Conservation (phyloP, 1,139 yeast species). For the Arxiozyma heterogenica region DNA sequence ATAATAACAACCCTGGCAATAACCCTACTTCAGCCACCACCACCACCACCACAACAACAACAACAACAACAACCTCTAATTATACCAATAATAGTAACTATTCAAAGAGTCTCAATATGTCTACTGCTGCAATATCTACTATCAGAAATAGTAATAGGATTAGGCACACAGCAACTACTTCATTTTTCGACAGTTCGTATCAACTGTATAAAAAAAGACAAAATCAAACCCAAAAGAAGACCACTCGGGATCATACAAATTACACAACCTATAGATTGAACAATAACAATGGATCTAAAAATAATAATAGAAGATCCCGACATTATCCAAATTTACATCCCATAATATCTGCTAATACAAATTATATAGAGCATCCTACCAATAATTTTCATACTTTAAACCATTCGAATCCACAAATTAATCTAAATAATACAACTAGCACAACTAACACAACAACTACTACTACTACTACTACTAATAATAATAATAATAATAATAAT, state of each 20-base stretch:
- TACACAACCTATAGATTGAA: not conserved
- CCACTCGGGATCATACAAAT: not conserved
- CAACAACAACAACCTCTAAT: too few species aligned
- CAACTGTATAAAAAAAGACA: conserved; percentile 24
- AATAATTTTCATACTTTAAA: not conserved
- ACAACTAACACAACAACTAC: not conserved
- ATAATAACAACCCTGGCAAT: not conserved
- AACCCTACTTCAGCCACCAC: conserved; percentile 8
- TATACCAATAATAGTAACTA: not conserved
- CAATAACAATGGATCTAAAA: not conserved
- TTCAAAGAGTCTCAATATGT: not conserved
- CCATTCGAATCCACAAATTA: not conserved
- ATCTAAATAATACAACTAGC: not conserved
- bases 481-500: not conserved
- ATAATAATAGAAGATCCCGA: not conserved
- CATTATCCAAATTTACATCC: conserved; percentile 17
- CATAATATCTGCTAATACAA: conserved; percentile 23
- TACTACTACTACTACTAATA: not conserved
- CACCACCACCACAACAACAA: conserved; percentile 10
- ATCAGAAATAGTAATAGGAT: not conserved
- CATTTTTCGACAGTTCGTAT: conserved; percentile 28
- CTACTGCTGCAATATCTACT: not conserved
- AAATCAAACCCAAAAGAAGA: conserved; percentile 13
- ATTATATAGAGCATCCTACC: conserved; percentile 7
- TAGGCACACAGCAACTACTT: conserved; percentile 10